These are phyloP conservation scores for Solanum chmielewskii DNA, from an alignment of 257 asterid genomes.

Conservation along the genomic window DNA sequence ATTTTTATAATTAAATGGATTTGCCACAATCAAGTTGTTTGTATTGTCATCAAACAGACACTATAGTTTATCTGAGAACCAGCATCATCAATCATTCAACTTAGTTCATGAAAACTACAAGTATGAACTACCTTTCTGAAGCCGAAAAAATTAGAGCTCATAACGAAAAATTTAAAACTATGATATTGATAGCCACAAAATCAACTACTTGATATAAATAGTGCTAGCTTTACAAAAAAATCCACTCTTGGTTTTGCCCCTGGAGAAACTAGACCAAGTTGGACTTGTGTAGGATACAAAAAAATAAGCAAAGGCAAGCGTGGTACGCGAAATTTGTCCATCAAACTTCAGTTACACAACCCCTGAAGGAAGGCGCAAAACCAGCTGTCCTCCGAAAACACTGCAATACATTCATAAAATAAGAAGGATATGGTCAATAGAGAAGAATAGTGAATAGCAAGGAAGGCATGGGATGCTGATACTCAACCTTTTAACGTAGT, in stretches of 20 bases:
- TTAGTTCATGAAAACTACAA: not conserved
- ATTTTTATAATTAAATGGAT: not conserved
- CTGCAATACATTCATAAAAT: conserved; percentile 17
- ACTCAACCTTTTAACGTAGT: conserved; percentile 29
- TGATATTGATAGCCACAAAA: not conserved
- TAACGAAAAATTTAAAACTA: not conserved
- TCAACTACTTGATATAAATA: not conserved
- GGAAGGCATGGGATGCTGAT: not conserved
- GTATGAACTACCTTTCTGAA: not conserved
- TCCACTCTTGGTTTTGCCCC: not conserved
- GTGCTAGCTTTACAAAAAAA: not conserved
- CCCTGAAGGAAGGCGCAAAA: conserved; percentile 71
- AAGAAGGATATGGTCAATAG: not conserved
- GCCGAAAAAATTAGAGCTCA: not conserved
- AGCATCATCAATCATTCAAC: not conserved
- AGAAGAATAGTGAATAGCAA: not conserved
- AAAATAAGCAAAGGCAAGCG: not conserved
- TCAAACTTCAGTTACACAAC: conserved; percentile 30
- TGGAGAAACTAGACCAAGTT: not conserved
- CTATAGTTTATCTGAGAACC: not conserved
- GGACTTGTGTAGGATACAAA: not conserved
- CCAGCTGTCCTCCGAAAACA: conserved; percentile 71
- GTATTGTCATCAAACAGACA: not conserved
- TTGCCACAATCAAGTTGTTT: not conserved
- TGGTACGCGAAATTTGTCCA: not conserved